phyloP scores from a whole-genome alignment of 1,284 basidiomycete genomes.

The Erythrobasidium hasegawianum region DNA sequence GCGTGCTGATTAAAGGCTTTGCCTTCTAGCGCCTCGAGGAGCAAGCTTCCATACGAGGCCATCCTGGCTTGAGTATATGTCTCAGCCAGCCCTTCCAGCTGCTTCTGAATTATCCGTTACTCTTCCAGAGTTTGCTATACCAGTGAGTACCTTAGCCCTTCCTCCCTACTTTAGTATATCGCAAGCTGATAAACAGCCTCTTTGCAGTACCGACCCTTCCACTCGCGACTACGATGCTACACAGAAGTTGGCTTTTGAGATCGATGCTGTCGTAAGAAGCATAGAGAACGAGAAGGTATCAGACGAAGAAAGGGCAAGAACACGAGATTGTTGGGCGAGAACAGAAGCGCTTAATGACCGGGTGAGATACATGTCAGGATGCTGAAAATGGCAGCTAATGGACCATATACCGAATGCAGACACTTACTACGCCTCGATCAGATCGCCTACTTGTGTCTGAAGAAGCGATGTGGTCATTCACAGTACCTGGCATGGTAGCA shows the following conservation, averaged over 20 bases:
- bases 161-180: fast-evolving
- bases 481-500: constrained; percentile 36
- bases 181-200: neutral
- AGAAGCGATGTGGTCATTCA: constrained; percentile 54
- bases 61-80: constrained; percentile 88
- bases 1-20: constrained; percentile 34
- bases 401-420: constrained; percentile 44
- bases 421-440: constrained; percentile 78
- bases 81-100: constrained; percentile 96
- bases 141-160: constrained; percentile 35
- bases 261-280: constrained; percentile 87
- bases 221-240: constrained; percentile 96
- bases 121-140: constrained; percentile 58
- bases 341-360: constrained; percentile 90
- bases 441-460: constrained; percentile 84
- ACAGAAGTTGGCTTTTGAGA: constrained; percentile 79
- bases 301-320: constrained; percentile 90
- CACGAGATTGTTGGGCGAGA: constrained; percentile 86
- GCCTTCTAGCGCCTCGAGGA: constrained; percentile 74
- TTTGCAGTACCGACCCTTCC: constrained; percentile 88
- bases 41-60: constrained; percentile 74
- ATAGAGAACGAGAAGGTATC: constrained; percentile 98
- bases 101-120: constrained; percentile 89
- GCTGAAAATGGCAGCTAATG: too few relatives aligned
- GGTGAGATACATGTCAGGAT: constrained; percentile 51